Evolutionary conservation across 306 rosid genomes (phyloP).

Genomic region (Vigna trinervia): DNA sequence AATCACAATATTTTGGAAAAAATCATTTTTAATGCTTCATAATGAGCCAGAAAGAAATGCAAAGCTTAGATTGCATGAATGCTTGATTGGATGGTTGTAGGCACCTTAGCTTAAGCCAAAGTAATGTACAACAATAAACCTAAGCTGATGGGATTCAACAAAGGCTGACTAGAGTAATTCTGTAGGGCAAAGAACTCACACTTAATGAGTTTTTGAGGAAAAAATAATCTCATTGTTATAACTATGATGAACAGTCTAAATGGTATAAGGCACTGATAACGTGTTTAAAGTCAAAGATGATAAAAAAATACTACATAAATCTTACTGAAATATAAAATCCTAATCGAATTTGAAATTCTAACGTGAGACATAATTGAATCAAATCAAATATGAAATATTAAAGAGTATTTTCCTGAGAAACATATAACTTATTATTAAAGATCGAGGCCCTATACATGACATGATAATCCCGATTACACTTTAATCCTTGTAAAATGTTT

Average conservation of each 20-base stretch:
- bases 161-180: background rate
- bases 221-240: background rate
- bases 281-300: background rate
- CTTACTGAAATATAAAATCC: background rate
- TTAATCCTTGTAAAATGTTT: background rate
- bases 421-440: background rate
- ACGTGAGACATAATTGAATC: background rate
- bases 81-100: conserved; percentile 25
- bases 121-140: conserved; percentile 4
- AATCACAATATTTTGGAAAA: background rate
- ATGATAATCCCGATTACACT: background rate
- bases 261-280: background rate
- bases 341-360: background rate
- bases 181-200: background rate
- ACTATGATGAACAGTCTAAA: conserved; percentile 6
- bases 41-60: conserved; percentile 12
- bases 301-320: conserved; percentile 8
- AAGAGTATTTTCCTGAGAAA: conserved; percentile 1
- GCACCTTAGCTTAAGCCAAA: conserved; percentile 24
- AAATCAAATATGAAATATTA: background rate
- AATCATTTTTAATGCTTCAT: conserved; percentile 35
- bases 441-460: background rate
- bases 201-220: background rate
- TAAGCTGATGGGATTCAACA: conserved; percentile 7
- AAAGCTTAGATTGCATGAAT: conserved; percentile 12